Conservation (phyloP, 768 basidiomycete genomes). For the Panus rudis region DNA sequence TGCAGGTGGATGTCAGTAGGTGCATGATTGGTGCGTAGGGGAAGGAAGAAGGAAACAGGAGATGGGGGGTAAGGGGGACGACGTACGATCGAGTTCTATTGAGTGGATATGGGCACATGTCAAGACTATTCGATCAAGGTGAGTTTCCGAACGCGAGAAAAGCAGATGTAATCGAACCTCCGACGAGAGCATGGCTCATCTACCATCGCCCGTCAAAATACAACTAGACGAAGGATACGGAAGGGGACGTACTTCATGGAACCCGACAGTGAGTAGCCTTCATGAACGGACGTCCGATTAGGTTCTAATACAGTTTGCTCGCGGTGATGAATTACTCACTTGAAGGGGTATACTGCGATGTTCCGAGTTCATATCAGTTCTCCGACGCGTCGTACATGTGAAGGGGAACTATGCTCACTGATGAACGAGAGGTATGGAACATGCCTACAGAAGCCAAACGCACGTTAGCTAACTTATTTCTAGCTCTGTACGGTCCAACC, state of each 20-base stretch:
- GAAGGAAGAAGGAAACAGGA: neutral
- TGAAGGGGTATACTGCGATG: slow-evolving; percentile 81
- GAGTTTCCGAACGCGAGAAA: neutral
- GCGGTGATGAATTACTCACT: slow-evolving; percentile 44
- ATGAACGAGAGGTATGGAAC: slow-evolving; percentile 65
- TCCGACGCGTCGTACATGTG: neutral
- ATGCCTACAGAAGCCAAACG: slow-evolving; percentile 45
- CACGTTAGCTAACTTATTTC: too few species aligned
- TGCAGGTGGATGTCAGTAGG: slow-evolving; percentile 29
- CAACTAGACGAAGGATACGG: neutral
- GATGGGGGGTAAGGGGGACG: slow-evolving; percentile 5
- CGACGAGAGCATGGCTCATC: slow-evolving; percentile 84
- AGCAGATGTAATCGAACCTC: slow-evolving; percentile 25
- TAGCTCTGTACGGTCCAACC: too few species aligned
- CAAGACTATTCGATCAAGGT: slow-evolving; percentile 33
- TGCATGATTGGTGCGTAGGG: slow-evolving; percentile 2
- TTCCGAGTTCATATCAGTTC: neutral
- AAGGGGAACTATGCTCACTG: slow-evolving; percentile 41
- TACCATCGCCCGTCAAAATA: slow-evolving; percentile 19
- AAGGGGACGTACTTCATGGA: slow-evolving; percentile 60
- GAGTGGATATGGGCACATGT: slow-evolving; percentile 85
- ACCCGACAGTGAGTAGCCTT: slow-evolving; percentile 80
- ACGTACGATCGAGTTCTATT: slow-evolving; percentile 81
- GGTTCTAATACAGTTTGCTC: neutral
- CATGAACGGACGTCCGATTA: slow-evolving; percentile 4